Conservation (phyloP, 2,329 filamentous ascomycete genomes). For the Penicillium paneum region DNA sequence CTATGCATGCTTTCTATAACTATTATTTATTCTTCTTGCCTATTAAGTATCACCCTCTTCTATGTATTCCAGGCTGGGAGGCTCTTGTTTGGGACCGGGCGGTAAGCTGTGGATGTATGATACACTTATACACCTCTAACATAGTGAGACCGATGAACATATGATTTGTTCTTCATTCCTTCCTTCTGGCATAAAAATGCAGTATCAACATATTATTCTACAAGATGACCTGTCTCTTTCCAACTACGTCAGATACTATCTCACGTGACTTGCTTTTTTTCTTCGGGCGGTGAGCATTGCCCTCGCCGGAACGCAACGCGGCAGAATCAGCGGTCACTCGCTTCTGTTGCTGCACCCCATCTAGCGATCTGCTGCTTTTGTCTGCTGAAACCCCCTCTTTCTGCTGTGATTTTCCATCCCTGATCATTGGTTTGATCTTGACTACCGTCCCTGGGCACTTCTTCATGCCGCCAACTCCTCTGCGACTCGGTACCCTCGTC, state of each 20-base stretch:
- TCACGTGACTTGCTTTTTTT: slow-evolving; percentile 22
- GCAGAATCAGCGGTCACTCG: slow-evolving; percentile 27
- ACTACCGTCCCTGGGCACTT: slow-evolving; percentile 12
- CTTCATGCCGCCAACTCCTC: slow-evolving; percentile 34
- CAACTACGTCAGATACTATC: slow-evolving; percentile 19
- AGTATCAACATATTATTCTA: not conserved
- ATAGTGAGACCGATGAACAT: not conserved
- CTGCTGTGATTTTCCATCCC: slow-evolving; percentile 14
- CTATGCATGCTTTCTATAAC: not conserved
- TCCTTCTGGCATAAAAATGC: not conserved
- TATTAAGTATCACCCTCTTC: not conserved
- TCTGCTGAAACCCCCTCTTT: slow-evolving; percentile 12
- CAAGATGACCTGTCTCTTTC: not conserved
- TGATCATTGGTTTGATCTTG: slow-evolving; percentile 13
- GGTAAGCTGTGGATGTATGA: not conserved
- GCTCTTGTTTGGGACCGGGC: not conserved
- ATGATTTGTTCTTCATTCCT: not conserved
- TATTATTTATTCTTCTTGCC: not conserved
- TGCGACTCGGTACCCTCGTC: slow-evolving; percentile 32
- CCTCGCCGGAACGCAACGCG: slow-evolving; percentile 17
- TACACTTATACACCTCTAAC: not conserved
- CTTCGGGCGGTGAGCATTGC: slow-evolving; percentile 23
- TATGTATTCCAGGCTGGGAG: not conserved
- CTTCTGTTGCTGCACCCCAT: slow-evolving; percentile 28
- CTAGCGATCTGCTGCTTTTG: slow-evolving; percentile 20